Evolutionary conservation across 257 asterid species (phyloP), one percentile per base, ranked within the genome.

Genomic region (Paraleonurus japonicus): DNA sequence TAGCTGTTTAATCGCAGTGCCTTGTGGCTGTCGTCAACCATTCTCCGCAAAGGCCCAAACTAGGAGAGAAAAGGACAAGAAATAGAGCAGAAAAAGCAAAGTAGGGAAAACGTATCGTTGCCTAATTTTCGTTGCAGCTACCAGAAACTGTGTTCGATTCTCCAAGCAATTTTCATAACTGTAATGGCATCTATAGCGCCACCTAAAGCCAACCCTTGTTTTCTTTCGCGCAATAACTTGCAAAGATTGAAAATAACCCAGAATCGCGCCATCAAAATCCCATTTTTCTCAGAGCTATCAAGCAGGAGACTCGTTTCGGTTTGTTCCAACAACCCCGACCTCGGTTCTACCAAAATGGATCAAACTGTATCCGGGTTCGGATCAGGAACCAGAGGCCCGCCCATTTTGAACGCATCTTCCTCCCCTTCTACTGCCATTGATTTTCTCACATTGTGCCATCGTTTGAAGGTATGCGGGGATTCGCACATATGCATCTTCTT

Each of bases 361-460:
- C 79, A 75, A 43, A 43, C 55, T 61, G 71, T 32, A 26, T 5
- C 82, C 66, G 89, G 76, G 63, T 60, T 50, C 61, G 87, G 78
- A 61, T 76, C 89, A 51, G 86, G 80, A n/a, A 33, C 81, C 19
- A 80, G 59, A 68, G 74, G 48, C 65, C 43, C 79, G 75, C 20
- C 79, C 79, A 59, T 41, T 53, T 61, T 71, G 26, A 32, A 74
- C 15, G 81, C 80, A 17, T 78, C 83, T 61, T 60, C 92, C 15
- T 77, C 90, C 39, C 81, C 90, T 68, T 82, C 90, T 24, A 58
- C 83, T 48, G 88, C 92, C 79, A 93, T 94, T 85, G 96, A 91
- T 88, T 94, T 94, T 75, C 95, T 90, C 83, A 94, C 97, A 2
- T 59, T 93, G 67, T 93, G 96, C 84, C 95, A 89, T 50, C 79